These are phyloP conservation scores for Botrytis elliptica DNA, from an alignment of 2,329 filamentous ascomycete species.

Conservation along the genomic window DNA sequence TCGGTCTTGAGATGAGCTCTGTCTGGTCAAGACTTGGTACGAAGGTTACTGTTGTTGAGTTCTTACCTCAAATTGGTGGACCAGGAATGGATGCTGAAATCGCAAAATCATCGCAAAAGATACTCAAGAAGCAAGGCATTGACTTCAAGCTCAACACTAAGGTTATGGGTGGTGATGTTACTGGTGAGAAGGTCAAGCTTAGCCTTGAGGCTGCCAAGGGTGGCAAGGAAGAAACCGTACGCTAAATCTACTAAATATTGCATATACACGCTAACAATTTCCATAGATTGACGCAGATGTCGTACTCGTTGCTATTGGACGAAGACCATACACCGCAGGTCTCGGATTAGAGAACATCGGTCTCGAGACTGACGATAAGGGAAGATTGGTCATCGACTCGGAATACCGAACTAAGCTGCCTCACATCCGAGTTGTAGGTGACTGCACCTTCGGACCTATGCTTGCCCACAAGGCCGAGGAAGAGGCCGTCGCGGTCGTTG, in stretches of 20 bases:
- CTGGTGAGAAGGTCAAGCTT: constrained; percentile 74
- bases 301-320: constrained; percentile 93
- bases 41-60: constrained; percentile 97
- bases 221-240: constrained; percentile 86
- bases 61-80: constrained; percentile 91
- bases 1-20: constrained; percentile 96
- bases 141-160: constrained; percentile 99
- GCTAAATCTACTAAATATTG: constrained; percentile 39
- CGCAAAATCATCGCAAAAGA: constrained; percentile 87
- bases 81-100: constrained; percentile 97
- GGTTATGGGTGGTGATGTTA: constrained; percentile 81
- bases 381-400: constrained; percentile 93
- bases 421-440: constrained; percentile 95
- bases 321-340: constrained; percentile 88
- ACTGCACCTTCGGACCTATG: constrained; percentile 97
- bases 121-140: constrained; percentile 92
- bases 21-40: constrained; percentile 94
- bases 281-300: constrained; percentile 87
- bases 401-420: constrained; percentile 98
- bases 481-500: constrained; percentile 89
- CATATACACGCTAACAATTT: constrained; percentile 5
- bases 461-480: constrained; percentile 99
- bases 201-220: constrained; percentile 91
- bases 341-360: constrained; percentile 93
- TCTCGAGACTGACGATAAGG: constrained; percentile 86